These are phyloP conservation scores for Arthrinium phaeospermum DNA, from an alignment of 2,329 filamentous ascomycete genomes.

Conservation along the genomic window DNA sequence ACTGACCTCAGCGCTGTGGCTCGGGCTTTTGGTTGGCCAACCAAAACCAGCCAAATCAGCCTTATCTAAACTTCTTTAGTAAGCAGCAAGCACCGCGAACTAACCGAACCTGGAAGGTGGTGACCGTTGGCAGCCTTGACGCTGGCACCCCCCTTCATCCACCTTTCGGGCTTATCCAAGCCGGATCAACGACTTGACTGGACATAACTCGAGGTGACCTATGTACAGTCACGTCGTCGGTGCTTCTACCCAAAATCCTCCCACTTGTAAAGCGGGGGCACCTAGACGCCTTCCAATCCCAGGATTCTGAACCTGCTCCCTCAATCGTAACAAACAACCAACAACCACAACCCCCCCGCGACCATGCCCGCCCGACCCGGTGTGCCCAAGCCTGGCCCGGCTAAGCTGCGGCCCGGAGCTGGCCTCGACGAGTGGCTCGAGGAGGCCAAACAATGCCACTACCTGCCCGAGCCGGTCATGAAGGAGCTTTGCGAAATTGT, in stretches of 20 bases:
- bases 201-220: conserved; percentile 10
- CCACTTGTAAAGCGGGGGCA: neutral
- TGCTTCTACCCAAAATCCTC: neutral
- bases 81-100: neutral
- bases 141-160: conserved; percentile 11
- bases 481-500: conserved; percentile 99
- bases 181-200: conserved; percentile 12
- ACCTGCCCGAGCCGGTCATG: conserved; percentile 95
- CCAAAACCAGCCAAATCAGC: neutral
- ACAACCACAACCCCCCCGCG: neutral
- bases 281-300: neutral
- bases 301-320: neutral
- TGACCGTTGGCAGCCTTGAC: conserved; percentile 7
- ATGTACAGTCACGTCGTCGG: conserved; percentile 14
- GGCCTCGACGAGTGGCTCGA: conserved; percentile 96
- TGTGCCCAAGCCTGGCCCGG: conserved; percentile 89
- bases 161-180: conserved; percentile 12
- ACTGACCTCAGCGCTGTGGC: neutral
- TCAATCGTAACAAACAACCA: neutral
- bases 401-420: conserved; percentile 80
- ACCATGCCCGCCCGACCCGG: conserved; percentile 21
- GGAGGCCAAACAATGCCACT: conserved; percentile 96
- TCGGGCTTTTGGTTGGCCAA: neutral
- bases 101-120: neutral
- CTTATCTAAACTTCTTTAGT: neutral